A percentile compares a stretch with the other conserved stretches of the same genome.
Evolutionary conservation across 2,329 filamentous ascomycete species (phyloP).

Genomic region (Trichoderma hamatum): DNA sequence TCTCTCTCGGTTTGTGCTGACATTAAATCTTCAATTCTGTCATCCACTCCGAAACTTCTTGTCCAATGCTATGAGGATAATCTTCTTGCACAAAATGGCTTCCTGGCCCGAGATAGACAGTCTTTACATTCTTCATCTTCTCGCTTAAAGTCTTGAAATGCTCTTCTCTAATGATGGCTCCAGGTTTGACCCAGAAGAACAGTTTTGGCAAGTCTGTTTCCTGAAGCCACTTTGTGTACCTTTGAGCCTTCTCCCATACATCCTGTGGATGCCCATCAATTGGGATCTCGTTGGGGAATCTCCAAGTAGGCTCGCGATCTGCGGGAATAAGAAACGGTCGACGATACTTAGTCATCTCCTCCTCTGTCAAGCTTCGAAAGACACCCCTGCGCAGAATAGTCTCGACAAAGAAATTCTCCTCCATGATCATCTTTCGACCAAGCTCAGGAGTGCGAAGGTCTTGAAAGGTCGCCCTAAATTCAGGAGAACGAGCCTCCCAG

Average conservation of each 20-base stretch:
- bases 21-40: neutral
- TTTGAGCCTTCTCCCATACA: neutral
- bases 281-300: conserved; percentile 13
- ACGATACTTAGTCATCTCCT: conserved; percentile 3
- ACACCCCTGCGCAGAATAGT: neutral
- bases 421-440: neutral
- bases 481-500: neutral
- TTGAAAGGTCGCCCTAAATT: neutral
- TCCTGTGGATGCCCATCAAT: neutral
- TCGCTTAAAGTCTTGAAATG: neutral
- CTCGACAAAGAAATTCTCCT: conserved; percentile 1
- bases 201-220: neutral
- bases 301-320: conserved; percentile 5
- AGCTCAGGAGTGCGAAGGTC: neutral
- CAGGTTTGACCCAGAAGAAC: conserved; percentile 14
- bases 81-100: conserved; percentile 11
- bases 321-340: neutral
- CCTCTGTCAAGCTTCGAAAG: neutral
- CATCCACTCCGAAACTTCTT: conserved; percentile 1
- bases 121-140: conserved; percentile 9
- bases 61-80: neutral
- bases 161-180: neutral
- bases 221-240: neutral
- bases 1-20: no score
- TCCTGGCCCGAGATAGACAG: neutral